phyloP scores from a whole-genome alignment of 108 stramenopile species.

The Cyclotella atomus region DNA sequence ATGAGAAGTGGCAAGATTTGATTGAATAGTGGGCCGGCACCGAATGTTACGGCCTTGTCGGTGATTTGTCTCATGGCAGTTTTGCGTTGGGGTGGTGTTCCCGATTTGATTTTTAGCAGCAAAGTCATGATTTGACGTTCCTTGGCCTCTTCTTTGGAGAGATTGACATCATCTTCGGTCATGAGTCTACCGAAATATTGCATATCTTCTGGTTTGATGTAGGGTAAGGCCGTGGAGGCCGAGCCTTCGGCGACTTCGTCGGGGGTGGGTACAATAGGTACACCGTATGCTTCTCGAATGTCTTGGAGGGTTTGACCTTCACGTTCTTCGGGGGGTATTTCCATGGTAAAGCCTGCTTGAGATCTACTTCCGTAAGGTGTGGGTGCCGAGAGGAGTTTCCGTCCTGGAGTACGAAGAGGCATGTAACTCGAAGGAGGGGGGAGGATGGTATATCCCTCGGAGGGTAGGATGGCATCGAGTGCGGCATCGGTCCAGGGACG shows the following conservation, averaged over 20 bases:
- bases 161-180: conserved; percentile 65
- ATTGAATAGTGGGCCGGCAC: conserved; percentile 96
- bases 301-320: conserved; percentile 73
- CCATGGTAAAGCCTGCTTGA: conserved; percentile 92
- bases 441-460: conserved; percentile 87
- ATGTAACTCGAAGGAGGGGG: conserved; percentile 90
- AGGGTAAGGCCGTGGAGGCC: conserved; percentile 75
- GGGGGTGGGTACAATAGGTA: conserved; percentile 77
- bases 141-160: conserved; percentile 85
- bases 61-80: conserved; percentile 99
- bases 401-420: conserved; percentile 92
- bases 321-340: conserved; percentile 90
- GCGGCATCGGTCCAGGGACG: conserved; percentile 96
- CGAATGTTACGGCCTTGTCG: conserved; percentile 93
- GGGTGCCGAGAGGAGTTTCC: conserved; percentile 91
- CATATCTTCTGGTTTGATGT: conserved; percentile 98
- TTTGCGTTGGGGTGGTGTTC: conserved; percentile 98
- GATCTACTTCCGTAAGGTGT: conserved; percentile 81
- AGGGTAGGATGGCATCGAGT: conserved; percentile 93
- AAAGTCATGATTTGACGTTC: conserved; percentile 92
- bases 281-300: conserved; percentile 93
- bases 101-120: conserved; percentile 97
- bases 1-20: conserved; percentile 97
- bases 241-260: conserved; percentile 52
- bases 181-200: conserved; percentile 97